A percentile compares a stretch with the other conserved stretches of the same genome.
Conservation (phyloP, 495 filamentous ascomycete species). For the Talaromyces proteolyticus region DNA sequence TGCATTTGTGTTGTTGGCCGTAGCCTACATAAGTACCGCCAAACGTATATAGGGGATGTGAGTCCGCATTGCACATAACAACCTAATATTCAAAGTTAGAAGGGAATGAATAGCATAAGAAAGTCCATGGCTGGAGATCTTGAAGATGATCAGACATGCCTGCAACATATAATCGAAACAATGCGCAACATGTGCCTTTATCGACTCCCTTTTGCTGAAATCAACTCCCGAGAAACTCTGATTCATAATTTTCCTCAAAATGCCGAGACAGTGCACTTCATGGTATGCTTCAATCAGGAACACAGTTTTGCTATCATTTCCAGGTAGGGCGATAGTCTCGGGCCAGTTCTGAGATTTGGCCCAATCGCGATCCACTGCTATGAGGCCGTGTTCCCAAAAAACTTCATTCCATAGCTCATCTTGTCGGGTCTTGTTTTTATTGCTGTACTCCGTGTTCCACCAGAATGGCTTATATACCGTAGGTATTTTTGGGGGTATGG, state of each 20-base stretch:
- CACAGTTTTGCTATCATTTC: neutral
- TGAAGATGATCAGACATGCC: too few species aligned
- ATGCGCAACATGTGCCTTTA: neutral
- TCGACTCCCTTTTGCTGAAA: too few species aligned
- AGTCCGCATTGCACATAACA: slow-evolving; percentile 1
- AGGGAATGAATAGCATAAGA: neutral
- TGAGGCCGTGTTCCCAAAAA: neutral
- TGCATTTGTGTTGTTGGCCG: neutral
- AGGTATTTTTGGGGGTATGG: too few species aligned
- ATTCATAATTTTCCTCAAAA: too few species aligned
- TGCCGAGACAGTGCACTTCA: neutral
- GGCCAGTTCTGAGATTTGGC: neutral
- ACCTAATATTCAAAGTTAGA: neutral
- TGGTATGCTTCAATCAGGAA: neutral
- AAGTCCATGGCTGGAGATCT: neutral
- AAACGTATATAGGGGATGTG: neutral
- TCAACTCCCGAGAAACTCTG: too few species aligned
- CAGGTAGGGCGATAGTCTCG: neutral
- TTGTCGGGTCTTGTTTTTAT: neutral
- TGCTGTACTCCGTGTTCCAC: neutral
- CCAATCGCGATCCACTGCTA: neutral
- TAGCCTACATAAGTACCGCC: neutral
- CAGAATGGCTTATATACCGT: too few species aligned
- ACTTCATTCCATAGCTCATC: neutral
- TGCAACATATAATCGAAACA: neutral